Evolutionary conservation across 176 grass and related monocot genomes (phyloP).

Genomic region (Ampelocalamus luodianensis): DNA sequence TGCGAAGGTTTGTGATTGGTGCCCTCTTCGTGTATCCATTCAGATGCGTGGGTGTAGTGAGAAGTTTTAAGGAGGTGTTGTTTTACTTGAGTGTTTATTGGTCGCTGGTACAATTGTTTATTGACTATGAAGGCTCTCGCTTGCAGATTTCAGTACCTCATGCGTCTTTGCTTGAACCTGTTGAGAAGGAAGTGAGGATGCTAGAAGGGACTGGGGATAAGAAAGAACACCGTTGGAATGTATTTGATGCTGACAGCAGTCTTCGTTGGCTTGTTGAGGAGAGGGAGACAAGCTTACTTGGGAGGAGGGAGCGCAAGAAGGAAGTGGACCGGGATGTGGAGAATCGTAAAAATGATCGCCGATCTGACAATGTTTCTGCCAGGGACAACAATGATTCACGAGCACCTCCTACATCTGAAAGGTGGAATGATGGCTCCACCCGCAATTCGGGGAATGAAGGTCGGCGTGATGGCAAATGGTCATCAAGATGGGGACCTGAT

Average conservation of each 20-base stretch:
- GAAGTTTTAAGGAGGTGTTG: neutral
- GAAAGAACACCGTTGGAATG: constrained; percentile 69
- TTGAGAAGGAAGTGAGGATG: constrained; percentile 67
- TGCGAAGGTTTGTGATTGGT: constrained; percentile 59
- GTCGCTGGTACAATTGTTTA: neutral
- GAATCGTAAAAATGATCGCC: constrained; percentile 66
- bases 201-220: constrained; percentile 70
- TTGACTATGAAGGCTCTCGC: neutral
- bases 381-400: constrained; percentile 64
- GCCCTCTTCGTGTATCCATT: neutral
- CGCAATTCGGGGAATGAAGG: constrained; percentile 60
- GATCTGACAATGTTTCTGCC: constrained; percentile 64
- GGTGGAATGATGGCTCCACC: constrained; percentile 61
- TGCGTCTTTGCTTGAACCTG: constrained; percentile 57
- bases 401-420: constrained; percentile 57
- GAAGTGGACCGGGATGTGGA: constrained; percentile 83
- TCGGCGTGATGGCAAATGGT: constrained; percentile 86
- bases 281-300: constrained; percentile 86
- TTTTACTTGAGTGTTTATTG: constrained; percentile 1
- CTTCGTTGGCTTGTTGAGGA: constrained; percentile 96
- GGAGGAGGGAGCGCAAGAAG: constrained; percentile 79
- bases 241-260: constrained; percentile 66
- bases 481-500: constrained; percentile 95
- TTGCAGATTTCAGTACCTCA: constrained; percentile 46
- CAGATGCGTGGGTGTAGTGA: neutral